Conservation (phyloP, 176 grass and related monocot species). For the Eleusine coracana region DNA sequence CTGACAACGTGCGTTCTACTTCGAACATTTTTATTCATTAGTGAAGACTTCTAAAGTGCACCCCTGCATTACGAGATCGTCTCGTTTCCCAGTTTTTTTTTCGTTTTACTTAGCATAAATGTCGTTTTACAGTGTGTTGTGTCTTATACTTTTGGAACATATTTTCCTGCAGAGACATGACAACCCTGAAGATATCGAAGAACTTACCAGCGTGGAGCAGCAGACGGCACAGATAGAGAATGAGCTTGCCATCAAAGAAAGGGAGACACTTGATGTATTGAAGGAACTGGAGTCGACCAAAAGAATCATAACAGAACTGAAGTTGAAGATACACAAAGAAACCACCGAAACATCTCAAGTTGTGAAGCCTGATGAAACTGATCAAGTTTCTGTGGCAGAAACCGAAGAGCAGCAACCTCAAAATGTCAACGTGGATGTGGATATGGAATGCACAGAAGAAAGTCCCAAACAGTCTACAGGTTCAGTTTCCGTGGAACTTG, state of each 20-base stretch:
- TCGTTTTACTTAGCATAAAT: neutral
- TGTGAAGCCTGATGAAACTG: neutral
- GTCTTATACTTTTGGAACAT: neutral
- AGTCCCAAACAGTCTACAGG: conserved; percentile 13
- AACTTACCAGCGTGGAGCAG: conserved; percentile 40
- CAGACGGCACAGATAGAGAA: conserved; percentile 71
- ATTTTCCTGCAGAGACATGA: conserved; percentile 54
- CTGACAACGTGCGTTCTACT: neutral
- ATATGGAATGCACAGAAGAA: conserved; percentile 27
- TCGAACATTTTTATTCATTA: neutral
- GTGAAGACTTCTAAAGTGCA: neutral
- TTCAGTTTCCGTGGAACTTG: conserved; percentile 52
- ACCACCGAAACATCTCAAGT: conserved; percentile 3
- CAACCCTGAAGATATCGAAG: conserved; percentile 36
- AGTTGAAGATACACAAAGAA: conserved; percentile 74
- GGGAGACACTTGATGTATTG: conserved; percentile 71
- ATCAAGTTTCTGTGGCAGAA: conserved; percentile 20
- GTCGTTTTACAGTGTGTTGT: neutral
- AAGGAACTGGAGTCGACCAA: conserved; percentile 87
- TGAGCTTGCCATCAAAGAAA: conserved; percentile 80
- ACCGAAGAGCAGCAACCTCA: conserved; percentile 42
- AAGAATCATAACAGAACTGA: conserved; percentile 68
- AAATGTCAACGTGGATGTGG: conserved; percentile 28
- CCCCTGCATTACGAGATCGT: neutral
- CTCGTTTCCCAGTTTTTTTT: neutral